Evolutionary conservation across 768 basidiomycete genomes (phyloP), one percentile per base, ranked within the genome.

Genomic region (Mrakia hoshinonis): DNA sequence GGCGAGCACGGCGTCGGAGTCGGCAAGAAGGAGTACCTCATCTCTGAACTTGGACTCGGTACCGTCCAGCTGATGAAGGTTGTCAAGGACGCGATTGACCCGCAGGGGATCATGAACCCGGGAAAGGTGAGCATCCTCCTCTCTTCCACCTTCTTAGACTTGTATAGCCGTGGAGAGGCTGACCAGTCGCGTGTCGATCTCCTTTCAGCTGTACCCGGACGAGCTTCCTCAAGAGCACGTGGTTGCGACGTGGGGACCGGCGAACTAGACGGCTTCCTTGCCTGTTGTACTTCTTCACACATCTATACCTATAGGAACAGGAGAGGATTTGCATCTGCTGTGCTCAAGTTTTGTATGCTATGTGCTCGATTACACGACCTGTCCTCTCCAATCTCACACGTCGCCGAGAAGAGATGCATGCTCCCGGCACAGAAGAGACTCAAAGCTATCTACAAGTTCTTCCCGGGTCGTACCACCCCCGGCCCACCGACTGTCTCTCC

Each of bases 31-130:
- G 85, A 89, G 76, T 95, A 90, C 78, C 84, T 97, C 2, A 78
- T 81, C 22, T 83, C 87, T n/a, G 94, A 97, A 78, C 84, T 97
- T 0, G 94, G 94, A 0, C 82, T 81, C 58, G 87, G 86, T 4
- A 94, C 92, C 0, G 87, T 96, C 13, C 85, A 86, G 60, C 81
- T 95, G 12, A 92, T 96, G 92, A 86, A 85, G 81, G 85, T 83
- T n/a, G 83, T 96, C 75, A 97, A 95, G 79, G 80, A 80, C 49
- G 84, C 87, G 11, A 54, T 78, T 76, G 73, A 77, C 51, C 72
- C 72, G 11, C 67, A 62, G 29, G 67, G 67, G 1, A 68, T 73
- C 36, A 63, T 68, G 60, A 68, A 68, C 52, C 67, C 70, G 0
- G 64, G 64, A 9, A 70, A 70, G 69, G 69, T 70, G n/a, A 31